Evolutionary conservation across 2,329 filamentous ascomycete species (phyloP), one percentile per base, ranked within the genome.

Genomic region (Trichoderma semiorbis): DNA sequence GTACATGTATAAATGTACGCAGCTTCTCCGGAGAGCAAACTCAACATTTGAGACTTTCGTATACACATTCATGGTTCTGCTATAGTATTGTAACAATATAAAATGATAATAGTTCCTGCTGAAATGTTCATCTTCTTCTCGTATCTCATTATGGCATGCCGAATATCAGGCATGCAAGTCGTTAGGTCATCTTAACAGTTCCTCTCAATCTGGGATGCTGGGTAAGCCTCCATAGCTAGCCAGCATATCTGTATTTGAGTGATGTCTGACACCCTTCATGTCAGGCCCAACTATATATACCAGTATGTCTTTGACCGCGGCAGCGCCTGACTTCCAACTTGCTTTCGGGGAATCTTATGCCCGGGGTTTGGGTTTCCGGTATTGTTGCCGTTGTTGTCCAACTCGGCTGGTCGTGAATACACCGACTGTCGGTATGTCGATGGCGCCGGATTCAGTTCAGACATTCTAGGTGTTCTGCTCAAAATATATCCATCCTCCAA

Each of bases 291-390:
- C 10, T 50, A 50, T 36, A 36, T 36, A 14, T 36, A 36, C 34
- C 34, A 36, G 34, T 36, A 36, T 50, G 47, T 12, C 11, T 53
- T 12, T 24, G n/a, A 24, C 47, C 21, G 47, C 11, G 47, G 47
- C 47, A 12, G 5, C 47, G 21, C 47, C 11, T 24, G 21, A 21
- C 47, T 53, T 53, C n/a, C 47, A 53, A 53, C 47, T 24, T 53
- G 47, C 21, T 53, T 53, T 21, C 47, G 47, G 47, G 47, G 47
- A 12, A 53, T 53, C 47, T 24, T 24, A 24, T 53, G 47, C n/a
- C 2, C 21, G 21, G 47, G 5, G 2, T 53, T 53, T 53, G 3
- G 47, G 21, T 60, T 34, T 16, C 57, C 77, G 2, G 85, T 16
- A 6, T 30, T 39, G n/a, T 36, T 50, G 12, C 14, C 39, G 14